A percentile compares a stretch with the other conserved stretches of the same genome.
Conservation (phyloP, 2,329 filamentous ascomycete genomes). For the Lithohypha guttulata region DNA sequence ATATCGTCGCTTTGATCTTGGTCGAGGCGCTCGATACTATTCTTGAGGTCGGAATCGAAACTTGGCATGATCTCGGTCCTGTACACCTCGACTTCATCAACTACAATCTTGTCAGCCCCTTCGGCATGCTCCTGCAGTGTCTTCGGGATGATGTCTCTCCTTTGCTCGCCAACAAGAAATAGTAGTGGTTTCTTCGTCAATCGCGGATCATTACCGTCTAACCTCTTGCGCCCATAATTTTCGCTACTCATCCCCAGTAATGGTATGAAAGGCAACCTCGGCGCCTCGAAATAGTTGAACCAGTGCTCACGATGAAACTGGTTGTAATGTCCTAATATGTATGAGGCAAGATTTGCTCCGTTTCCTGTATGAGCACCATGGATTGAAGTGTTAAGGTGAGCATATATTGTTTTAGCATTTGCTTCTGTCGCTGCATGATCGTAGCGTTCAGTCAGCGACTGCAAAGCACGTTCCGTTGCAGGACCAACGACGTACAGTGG, state of each 20-base stretch:
- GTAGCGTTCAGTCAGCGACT: constrained; percentile 36
- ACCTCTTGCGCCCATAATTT: constrained; percentile 6
- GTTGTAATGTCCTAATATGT: constrained; percentile 71
- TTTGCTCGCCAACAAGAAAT: constrained; percentile 83
- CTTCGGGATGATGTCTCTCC: constrained; percentile 79
- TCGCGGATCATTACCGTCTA: constrained; percentile 10
- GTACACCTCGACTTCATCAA: constrained; percentile 77
- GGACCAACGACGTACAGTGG: constrained; percentile 40
- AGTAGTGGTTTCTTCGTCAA: constrained; percentile 48
- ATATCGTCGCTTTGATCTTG: constrained; percentile 3
- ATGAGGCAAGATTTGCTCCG: constrained; percentile 65
- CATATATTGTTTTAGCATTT: constrained; percentile 10
- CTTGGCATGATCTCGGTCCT: constrained; percentile 71
- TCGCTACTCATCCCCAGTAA: constrained; percentile 22
- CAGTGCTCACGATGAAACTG: constrained; percentile 15
- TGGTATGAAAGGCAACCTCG: constrained; percentile 17
- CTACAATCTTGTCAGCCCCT: constrained; percentile 43
- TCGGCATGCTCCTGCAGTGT: constrained; percentile 51
- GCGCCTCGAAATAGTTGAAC: constrained; percentile 15
- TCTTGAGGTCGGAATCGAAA: constrained; percentile 39
- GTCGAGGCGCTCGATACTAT: neutral
- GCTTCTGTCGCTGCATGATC: constrained; percentile 24
- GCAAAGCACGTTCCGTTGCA: constrained; percentile 54
- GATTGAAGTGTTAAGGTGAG: constrained; percentile 44
- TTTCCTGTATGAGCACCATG: constrained; percentile 75